Conservation (phyloP, 2,329 filamentous ascomycete species). For the Chrysoporthe austroafricana region DNA sequence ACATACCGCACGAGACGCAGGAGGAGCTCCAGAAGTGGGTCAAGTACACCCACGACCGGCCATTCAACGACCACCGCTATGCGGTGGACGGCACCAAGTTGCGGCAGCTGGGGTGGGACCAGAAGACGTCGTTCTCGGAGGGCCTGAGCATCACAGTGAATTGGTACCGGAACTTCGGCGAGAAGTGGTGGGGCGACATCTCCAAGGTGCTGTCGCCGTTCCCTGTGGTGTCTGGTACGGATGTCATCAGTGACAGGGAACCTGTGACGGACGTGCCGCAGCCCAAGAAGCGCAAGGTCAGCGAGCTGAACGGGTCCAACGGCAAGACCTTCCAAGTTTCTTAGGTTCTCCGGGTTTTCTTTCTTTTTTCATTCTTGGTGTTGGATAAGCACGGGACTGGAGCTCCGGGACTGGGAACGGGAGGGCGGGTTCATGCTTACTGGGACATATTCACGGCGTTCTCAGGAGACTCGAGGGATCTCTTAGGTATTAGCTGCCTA, state of each 20-base stretch:
- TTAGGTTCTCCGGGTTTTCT: not conserved
- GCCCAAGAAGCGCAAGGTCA: constrained; percentile 27
- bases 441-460: not conserved
- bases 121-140: constrained; percentile 66
- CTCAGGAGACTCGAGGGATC: not conserved
- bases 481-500: too few relatives aligned
- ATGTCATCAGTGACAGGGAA: constrained; percentile 58
- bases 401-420: not conserved
- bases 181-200: constrained; percentile 75
- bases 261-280: constrained; percentile 39
- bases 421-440: not conserved
- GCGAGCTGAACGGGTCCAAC: constrained; percentile 12
- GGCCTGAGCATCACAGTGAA: constrained; percentile 68
- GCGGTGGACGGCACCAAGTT: constrained; percentile 73
- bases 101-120: constrained; percentile 68
- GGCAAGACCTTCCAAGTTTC: constrained; percentile 17
- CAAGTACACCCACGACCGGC: constrained; percentile 76
- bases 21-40: constrained; percentile 67
- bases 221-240: constrained; percentile 60
- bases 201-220: constrained; percentile 70
- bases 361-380: too few relatives aligned
- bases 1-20: constrained; percentile 53
- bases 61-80: constrained; percentile 77
- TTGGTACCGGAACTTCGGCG: constrained; percentile 70
- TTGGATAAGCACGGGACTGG: constrained; percentile 6